Percentiles rank a stretch among this genome's conserved stretches.
Conservation (phyloP, 2,329 filamentous ascomycete genomes). For the Ophiocordyceps camponoti-rufipedis region DNA sequence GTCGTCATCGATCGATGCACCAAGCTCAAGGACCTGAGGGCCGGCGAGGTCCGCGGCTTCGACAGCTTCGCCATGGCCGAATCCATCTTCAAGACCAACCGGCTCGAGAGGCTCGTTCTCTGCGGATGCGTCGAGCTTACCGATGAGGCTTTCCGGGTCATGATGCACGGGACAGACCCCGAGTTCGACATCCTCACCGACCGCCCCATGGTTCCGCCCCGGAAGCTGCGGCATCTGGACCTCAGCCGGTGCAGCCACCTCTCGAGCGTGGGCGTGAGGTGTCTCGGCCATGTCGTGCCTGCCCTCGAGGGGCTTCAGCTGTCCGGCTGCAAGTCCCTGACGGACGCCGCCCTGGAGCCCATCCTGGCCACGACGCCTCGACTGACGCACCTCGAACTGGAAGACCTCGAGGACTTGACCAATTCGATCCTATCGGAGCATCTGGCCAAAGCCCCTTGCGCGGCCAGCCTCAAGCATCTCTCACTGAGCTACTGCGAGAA, state of each 20-base stretch:
- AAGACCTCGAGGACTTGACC: slow-evolving; percentile 64
- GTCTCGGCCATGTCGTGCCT: slow-evolving; percentile 57
- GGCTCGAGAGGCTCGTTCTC: slow-evolving; percentile 63
- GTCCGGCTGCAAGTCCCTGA: slow-evolving; percentile 56
- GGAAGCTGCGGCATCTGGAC: slow-evolving; percentile 70
- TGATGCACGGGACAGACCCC: slow-evolving; percentile 60
- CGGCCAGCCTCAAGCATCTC: slow-evolving; percentile 53
- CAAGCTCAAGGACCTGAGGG: slow-evolving; percentile 60
- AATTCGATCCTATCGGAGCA: slow-evolving; percentile 55
- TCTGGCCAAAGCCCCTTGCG: slow-evolving; percentile 61
- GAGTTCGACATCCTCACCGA: slow-evolving; percentile 69
- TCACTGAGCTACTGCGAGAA: slow-evolving; percentile 83
- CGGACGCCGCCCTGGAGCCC: slow-evolving; percentile 52
- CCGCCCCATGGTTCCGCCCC: slow-evolving; percentile 54
- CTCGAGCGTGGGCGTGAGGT: slow-evolving; percentile 52
- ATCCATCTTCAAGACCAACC: slow-evolving; percentile 63
- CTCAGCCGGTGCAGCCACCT: slow-evolving; percentile 61
- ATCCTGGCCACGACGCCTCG: slow-evolving; percentile 58
- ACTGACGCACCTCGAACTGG: slow-evolving; percentile 75
- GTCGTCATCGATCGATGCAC: slow-evolving; percentile 56
- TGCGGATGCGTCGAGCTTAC: slow-evolving; percentile 63
- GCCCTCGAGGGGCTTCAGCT: slow-evolving; percentile 69
- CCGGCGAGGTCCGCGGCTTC: slow-evolving; percentile 67
- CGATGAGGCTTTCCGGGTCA: slow-evolving; percentile 52
- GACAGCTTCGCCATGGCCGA: slow-evolving; percentile 54